Evolutionary conservation across 306 rosid genomes (phyloP).

Genomic region (Pachyrhizus erosus): DNA sequence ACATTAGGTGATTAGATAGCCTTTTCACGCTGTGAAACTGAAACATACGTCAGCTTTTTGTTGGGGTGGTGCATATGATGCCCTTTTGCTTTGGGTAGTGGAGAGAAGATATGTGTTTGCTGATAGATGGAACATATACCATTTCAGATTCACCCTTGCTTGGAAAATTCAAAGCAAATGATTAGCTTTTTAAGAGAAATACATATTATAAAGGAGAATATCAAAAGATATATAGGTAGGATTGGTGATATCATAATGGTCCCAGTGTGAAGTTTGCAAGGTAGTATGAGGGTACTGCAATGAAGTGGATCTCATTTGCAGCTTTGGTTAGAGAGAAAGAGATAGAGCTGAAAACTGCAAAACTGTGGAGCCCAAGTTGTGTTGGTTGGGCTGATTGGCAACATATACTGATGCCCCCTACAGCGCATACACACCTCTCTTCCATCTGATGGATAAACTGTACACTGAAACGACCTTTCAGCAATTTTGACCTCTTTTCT

Average conservation of each 20-base stretch:
- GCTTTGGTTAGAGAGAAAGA: constrained; percentile 48
- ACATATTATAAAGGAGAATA: neutral
- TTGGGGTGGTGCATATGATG: constrained; percentile 49
- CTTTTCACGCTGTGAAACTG: constrained; percentile 52
- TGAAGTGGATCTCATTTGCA: constrained; percentile 61
- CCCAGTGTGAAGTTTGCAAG: constrained; percentile 44
- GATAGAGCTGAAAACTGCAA: constrained; percentile 47
- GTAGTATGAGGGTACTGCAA: constrained; percentile 23
- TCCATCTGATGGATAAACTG: constrained; percentile 60
- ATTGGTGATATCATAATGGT: constrained; percentile 52
- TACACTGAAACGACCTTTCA: constrained; percentile 74
- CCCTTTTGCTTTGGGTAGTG: constrained; percentile 72
- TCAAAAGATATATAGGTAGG: constrained; percentile 36
- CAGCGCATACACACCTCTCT: constrained; percentile 47
- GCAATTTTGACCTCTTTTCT: constrained; percentile 51
- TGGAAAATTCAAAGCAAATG: constrained; percentile 75
- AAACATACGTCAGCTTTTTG: constrained; percentile 57
- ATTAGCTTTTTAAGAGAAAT: constrained; percentile 57
- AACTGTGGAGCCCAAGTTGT: constrained; percentile 57
- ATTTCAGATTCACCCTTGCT: constrained; percentile 60
- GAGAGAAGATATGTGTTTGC: constrained; percentile 55
- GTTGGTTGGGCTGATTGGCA: constrained; percentile 55
- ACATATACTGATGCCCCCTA: constrained; percentile 54
- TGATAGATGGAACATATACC: constrained; percentile 77
- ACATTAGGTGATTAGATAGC: constrained; percentile 35